These are phyloP conservation scores for Trichophyton benhamiae DNA, from an alignment of 2,329 filamentous ascomycete genomes.

Conservation along the genomic window DNA sequence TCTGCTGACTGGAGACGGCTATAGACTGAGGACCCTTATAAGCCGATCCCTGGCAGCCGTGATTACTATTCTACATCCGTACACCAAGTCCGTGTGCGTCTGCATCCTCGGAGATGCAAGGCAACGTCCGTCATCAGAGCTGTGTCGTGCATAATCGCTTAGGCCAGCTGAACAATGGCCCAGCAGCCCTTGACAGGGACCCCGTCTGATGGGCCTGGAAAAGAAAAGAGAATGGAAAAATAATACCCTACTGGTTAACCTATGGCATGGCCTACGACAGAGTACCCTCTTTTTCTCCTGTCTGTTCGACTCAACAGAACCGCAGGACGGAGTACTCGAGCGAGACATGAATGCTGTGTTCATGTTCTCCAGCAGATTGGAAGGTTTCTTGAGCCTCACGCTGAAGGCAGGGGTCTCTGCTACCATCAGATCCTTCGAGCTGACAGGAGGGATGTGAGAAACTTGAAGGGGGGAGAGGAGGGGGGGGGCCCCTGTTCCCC, in stretches of 20 bases:
- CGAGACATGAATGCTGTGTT: neutral
- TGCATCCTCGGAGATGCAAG: slow-evolving; percentile 1
- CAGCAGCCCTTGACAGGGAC: neutral
- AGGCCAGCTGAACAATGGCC: neutral
- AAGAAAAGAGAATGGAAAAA: neutral
- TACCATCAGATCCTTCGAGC: neutral
- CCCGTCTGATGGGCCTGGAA: neutral
- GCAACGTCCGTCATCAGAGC: neutral
- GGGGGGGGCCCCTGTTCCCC: too few species aligned
- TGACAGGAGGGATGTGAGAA: neutral
- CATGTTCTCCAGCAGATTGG: slow-evolving; percentile 3
- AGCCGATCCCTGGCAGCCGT: neutral
- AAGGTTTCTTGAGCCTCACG: slow-evolving; percentile 5
- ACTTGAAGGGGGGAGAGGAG: too few species aligned
- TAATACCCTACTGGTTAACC: neutral
- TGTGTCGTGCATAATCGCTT: slow-evolving; percentile 3
- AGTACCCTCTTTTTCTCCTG: neutral
- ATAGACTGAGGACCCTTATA: neutral
- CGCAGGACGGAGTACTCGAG: neutral
- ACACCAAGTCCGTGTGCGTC: neutral
- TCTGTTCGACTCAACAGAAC: neutral
- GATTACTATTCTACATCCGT: neutral
- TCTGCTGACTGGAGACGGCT: neutral
- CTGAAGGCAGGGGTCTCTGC: neutral
- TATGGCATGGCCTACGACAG: too few species aligned